Evolutionary conservation across 805 yeast genomes (phyloP), one percentile per base, ranked within the genome.

Genomic region (Candida wancherniae): DNA sequence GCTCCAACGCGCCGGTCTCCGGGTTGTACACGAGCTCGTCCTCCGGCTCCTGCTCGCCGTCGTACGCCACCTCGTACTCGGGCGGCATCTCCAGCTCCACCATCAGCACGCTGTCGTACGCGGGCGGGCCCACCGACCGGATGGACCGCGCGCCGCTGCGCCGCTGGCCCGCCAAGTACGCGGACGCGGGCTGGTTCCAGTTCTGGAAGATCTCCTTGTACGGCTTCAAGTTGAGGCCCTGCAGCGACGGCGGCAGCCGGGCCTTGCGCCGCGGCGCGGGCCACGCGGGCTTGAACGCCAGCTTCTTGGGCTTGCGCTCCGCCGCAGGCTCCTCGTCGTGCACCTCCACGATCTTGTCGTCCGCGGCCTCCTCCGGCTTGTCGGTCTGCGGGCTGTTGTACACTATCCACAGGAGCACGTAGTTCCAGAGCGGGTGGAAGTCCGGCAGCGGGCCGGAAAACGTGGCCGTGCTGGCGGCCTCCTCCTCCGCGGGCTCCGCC

Each of bases 371-470:
- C 6, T 24, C 24, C 9, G 16, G 1, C 11, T 19, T 20, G 9
- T n/a, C 10, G 7, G 20, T 9, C 9, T 18, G 20, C 9, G 20
- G 20, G 20, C 14, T 24, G 9, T 11, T 28, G 38, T 61, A 61
- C 3, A 52, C 60, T 2, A 63, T 33, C 62, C 63, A 61, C 7
- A 67, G 58, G 14, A 63, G 47, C 11, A 62, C 18, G 34, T 55
- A 57, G 29, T 53, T 55, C 70, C 70, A 64, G 8, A 49, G 33
- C 3, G 68, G 68, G 31, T 54, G 54, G 32, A 61, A 62, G 10
- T 57, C 39, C 4, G 11, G 12, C 9, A 12, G n/a, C 2, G 34
- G 22, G 9, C 16, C 29, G 6, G 11, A 16, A 8, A 15, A 10
- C 10, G 6, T 15, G 9, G 17, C 33, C 10, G 9, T 29, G 20